Base-by-base conservation (phyloP, 1,139 yeast species). In the Kurtzmaniella quercitrusa region DNA sequence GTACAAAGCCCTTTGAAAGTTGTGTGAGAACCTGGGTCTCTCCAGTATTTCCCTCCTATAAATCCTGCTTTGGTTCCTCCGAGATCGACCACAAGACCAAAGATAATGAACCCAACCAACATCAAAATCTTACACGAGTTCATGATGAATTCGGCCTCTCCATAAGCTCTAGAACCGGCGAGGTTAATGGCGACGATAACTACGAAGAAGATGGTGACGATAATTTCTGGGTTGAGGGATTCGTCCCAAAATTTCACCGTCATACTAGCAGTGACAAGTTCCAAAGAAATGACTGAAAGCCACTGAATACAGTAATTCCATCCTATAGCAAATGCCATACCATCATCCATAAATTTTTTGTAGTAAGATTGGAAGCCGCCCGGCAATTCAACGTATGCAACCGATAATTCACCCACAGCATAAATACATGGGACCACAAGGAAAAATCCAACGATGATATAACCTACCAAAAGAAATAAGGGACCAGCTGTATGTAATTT, bases 11-110 rank as follows among this genome's bases (percentile, higher is more conserved):
- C 77, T 52, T 70, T 70, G 54, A 70, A 70, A 29, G 57, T 52
- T 38, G 70, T 68, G 48, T 58, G 57, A 29, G 63, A 63, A 38
- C 72, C 73, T 3, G 75, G 76, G 43, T 69, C 54, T 44, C 63
- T 62, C 79, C 79, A 75, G 52, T 69, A 70, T 44, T 59, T 63
- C 38, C 76, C 78, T 25, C 81, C 81, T 49, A 74, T 67, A 48
- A 59, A 70, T 2, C 72, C 73, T 21, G 45, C 48, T 16, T 51
- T 48, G 12, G 63, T 60, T 34, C 70, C 68, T 46, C 77, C 77
- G 47, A 65, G 59, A 45, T 67, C 65, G 40, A 69, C 58, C 25
- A 69, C 61, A 33, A 71, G 65, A 37, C 73, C 73, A 59, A 65
- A 65, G 40, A 71, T 60, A 43, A 70, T 60, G 46, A 69, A 70